Evolutionary conservation across 2,329 filamentous ascomycete species (phyloP), one percentile per base, ranked within the genome.

Genomic region (Diaporthe velutina): DNA sequence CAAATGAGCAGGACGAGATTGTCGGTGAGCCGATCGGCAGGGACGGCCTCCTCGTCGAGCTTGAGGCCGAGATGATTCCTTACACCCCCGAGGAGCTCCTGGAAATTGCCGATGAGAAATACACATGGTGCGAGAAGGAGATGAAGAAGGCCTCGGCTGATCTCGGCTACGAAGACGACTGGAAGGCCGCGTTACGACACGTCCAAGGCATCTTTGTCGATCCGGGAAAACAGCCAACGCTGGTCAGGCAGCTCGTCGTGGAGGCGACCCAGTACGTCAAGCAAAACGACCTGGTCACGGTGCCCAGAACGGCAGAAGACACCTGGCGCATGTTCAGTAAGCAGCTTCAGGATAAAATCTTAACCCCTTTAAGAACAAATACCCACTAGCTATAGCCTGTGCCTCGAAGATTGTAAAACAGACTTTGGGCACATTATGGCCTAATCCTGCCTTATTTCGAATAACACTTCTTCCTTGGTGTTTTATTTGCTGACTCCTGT

Each of bases 51-150:
- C 80, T 89, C 0, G 83, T 84, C 15, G 89, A 90, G 68, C 84
- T 92, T 1, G 83, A 87, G 73, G 85, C 86, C 0, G 90, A 92
- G 79, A 87, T 90, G 85, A 90, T 92, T 67, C 86, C 88, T 0
- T 92, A 91, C 77, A 84, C 86, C 0, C 90, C 90, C 0, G 88
- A 90, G 73, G 87, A 91, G 78, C 82, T 92, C 3, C 83, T 91
- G 55, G 75, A 79, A 0, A 87, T 91, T 33, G 89, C 86, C 3
- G 81, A 88, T 61, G 82, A 83, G 33, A 87, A 90, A 73, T 91
- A 88, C 78, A 78, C 79, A 3, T 91, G 90, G 89, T 91, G 90
- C 78, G 85, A 90, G 70, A 75, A 57, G 5, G 88, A 91, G 80
- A 89, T 92, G 86, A 84, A 85, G 70, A 84, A 84, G 38, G 88